These are phyloP conservation scores for Anisodus acutangulus DNA, from an alignment of 257 asterid genomes.

Conservation along the genomic window DNA sequence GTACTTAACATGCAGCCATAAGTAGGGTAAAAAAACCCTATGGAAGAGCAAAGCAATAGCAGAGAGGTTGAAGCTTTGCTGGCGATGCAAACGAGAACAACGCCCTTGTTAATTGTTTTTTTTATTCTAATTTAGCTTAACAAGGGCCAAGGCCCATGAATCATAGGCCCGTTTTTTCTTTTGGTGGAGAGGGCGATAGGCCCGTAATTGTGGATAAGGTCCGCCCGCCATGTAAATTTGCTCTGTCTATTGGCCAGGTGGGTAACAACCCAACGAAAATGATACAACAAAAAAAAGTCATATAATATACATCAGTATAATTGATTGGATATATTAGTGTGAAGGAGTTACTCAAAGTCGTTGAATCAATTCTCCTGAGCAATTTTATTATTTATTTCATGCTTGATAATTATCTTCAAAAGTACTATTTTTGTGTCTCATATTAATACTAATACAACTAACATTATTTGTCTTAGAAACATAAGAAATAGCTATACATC, in stretches of 20 bases:
- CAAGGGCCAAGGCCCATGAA: not conserved
- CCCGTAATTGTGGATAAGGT: slow-evolving; percentile 23
- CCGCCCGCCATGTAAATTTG: not conserved
- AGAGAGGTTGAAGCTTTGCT: not conserved
- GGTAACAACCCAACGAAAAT: too few relatives aligned
- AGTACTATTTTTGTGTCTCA: too few relatives aligned
- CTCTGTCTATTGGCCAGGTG: not conserved
- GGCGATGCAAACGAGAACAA: not conserved
- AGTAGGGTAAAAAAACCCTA: not conserved
- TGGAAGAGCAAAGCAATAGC: not conserved
- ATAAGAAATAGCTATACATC: too few relatives aligned
- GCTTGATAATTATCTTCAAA: too few relatives aligned
- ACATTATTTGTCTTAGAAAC: too few relatives aligned
- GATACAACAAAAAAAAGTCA: too few relatives aligned
- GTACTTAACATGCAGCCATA: slow-evolving; percentile 30
- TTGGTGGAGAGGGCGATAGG: not conserved
- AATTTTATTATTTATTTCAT: too few relatives aligned
- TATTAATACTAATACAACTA: too few relatives aligned
- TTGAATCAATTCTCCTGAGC: too few relatives aligned
- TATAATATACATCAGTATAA: too few relatives aligned
- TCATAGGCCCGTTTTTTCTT: not conserved
- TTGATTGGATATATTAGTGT: too few relatives aligned
- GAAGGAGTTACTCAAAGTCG: too few relatives aligned
- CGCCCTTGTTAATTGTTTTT: not conserved
- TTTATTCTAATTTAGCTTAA: not conserved